Evolutionary conservation across 495 filamentous ascomycete genomes (phyloP), one percentile per base, ranked within the genome.

Genomic region (Penicillium lividum): DNA sequence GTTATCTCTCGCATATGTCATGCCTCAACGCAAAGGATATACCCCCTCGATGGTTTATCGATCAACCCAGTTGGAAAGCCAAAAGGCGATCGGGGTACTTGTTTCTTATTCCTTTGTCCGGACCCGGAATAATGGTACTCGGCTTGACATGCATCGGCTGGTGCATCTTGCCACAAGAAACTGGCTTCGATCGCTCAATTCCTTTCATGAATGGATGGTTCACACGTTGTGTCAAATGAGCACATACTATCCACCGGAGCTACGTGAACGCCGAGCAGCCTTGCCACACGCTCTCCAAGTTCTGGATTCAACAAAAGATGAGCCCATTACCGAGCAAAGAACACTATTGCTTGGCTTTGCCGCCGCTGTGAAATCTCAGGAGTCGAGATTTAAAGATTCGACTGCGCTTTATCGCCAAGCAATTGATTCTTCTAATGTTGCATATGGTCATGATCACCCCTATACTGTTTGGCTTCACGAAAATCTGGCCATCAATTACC

Each of bases 1-100:
- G 78, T 0, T 71, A 72, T 48, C 57, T 85, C 0, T 65, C 59
- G 0, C 73, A 80, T 53, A 77, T 84, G 63, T 61, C 77, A 4
- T 74, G 74, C 16, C 46, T 84, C 1, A 68, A 77, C 18, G 47
- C 64, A 27, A 48, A 44, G 3, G 54, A 66, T 44, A 64, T 73
- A 3, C 67, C 69, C 5, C 51, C 3, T 59, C 49, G 0, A 48
- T 73, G 11, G 57, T 74, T 3, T 67, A 63, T 5, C 7, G 10
- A 0, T 16, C 50, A 0, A 1, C 48, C 1, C 34, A 38, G 1
- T 3, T 58, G 4, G 65, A 70, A 36, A 45, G 59, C 27, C 57
- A 61, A 42, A 55, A 72, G 30, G 69, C 73, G 0, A 63, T 77
- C 7, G 73, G 73, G 0, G 22, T 66, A 3, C 63, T 79, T 2